Base-by-base conservation (phyloP, 805 yeast species). In the Barnettozyma wickerhamii region DNA sequence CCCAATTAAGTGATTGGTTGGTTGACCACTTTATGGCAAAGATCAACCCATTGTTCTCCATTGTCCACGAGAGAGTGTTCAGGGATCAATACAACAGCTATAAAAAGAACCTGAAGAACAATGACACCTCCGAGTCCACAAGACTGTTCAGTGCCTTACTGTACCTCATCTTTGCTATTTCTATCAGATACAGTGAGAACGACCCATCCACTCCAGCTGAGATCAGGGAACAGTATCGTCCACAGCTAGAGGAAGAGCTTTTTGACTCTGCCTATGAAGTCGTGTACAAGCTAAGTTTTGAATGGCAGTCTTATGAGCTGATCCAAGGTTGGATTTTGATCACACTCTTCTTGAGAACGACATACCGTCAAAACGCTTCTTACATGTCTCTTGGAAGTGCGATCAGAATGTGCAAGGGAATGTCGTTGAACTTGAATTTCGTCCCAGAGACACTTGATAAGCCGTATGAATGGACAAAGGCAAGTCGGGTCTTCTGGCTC, bases 31-130 rank as follows among this genome's bases (percentile, higher is more conserved):
- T 56, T 47, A 70, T 79, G 52, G 40, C 49, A 7, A 71, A 72
- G 28, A 62, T 79, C 45, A 79, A 79, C 55, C 79, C 79, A 14
- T 52, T 76, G 13, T 74, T 62, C 52, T 68, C 75, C 3, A 68
- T 79, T 5, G 45, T 79, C 20, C 81, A 78, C 55, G 78, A 76
- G 49, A 54, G 64, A 1, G 73, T 75, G 24, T 79, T 79, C 49
- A 51, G 72, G 43, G 73, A 74, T 44, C 84, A 79, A 55, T 62
- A 62, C 23, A 51, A 58, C 15, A 59, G 57, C 38, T 53, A 30
- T 40, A 55, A 59, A 17, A 56, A 53, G 49, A 63, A 57, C 45
- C 47, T 31, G 62, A 72, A 6, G 62, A 69, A 45, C 58, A 33
- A 34, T 7, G 45, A 39, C 26, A 27, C 34, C 4, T 39, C 46